phyloP scores from a whole-genome alignment of 169 alveolate species.

The Toxoplasma gondii region DNA sequence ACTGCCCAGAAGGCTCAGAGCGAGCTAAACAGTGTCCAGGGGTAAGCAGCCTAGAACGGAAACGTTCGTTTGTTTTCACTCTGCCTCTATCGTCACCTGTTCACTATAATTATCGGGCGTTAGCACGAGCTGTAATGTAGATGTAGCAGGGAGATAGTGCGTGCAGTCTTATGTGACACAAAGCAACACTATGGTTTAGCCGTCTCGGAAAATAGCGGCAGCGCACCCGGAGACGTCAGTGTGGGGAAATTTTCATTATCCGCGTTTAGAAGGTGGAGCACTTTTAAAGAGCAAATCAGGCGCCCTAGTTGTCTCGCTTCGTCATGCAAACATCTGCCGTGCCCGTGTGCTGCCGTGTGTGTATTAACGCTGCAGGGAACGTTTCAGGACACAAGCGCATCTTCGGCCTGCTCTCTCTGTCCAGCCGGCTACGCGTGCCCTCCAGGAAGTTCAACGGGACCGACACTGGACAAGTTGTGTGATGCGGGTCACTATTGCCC shows the following conservation, averaged over 20 bases:
- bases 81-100: not conserved
- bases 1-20: slow-evolving; percentile 47
- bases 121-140: not conserved
- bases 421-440: slow-evolving; percentile 57
- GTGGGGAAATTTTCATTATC: too few species aligned
- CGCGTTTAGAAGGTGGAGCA: too few species aligned
- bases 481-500: slow-evolving; percentile 53
- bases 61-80: not conserved
- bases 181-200: too few species aligned
- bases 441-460: slow-evolving; percentile 40
- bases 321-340: too few species aligned
- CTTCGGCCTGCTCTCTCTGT: slow-evolving; percentile 42
- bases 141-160: too few species aligned
- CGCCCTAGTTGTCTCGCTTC: too few species aligned
- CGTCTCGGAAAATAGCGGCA: too few species aligned
- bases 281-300: too few species aligned
- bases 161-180: not conserved
- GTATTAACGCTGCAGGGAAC: slow-evolving; percentile 40
- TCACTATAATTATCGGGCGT: not conserved
- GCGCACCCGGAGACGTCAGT: too few species aligned
- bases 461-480: slow-evolving; percentile 1
- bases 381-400: slow-evolving; percentile 16
- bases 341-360: not conserved
- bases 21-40: not conserved
- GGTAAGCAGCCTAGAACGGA: not conserved